These are phyloP conservation scores for Candida tropicalis DNA, from an alignment of 1,139 yeast species.

Conservation along the genomic window DNA sequence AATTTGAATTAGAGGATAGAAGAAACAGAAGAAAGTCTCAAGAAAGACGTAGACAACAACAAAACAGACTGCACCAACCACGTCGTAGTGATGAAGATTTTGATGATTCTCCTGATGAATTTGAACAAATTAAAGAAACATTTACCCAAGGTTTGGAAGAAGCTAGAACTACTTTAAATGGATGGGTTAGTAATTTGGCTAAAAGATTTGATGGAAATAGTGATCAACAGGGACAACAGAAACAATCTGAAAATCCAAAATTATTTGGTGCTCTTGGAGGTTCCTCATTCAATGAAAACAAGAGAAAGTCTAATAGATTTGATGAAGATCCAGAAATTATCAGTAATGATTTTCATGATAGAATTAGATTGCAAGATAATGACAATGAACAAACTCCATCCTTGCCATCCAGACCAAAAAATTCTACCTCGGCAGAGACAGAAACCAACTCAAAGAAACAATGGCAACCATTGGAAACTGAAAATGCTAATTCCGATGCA, in stretches of 20 bases:
- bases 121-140: slow-evolving; percentile 70
- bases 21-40: slow-evolving; percentile 27
- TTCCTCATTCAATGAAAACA: slow-evolving; percentile 37
- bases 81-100: slow-evolving; percentile 33
- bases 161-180: slow-evolving; percentile 74
- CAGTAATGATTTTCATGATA: slow-evolving; percentile 56
- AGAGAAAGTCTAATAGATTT: slow-evolving; percentile 37
- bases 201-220: slow-evolving; percentile 50
- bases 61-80: slow-evolving; percentile 14
- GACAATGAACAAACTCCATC: slow-evolving; percentile 43
- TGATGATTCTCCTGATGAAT: slow-evolving; percentile 62
- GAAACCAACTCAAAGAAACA: slow-evolving; percentile 33
- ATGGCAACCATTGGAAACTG: slow-evolving; percentile 64
- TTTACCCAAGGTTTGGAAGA: slow-evolving; percentile 81
- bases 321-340: slow-evolving; percentile 60
- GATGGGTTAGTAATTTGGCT: slow-evolving; percentile 79
- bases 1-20: slow-evolving; percentile 56
- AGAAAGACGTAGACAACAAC: slow-evolving; percentile 9
- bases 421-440: slow-evolving; percentile 9
- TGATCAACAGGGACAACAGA: slow-evolving; percentile 12
- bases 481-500: slow-evolving; percentile 66
- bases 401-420: slow-evolving; percentile 30
- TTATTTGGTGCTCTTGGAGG: slow-evolving; percentile 54
- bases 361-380: slow-evolving; percentile 53
- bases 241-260: slow-evolving; percentile 28